Conservation (phyloP, 805 yeast species). For the Candida maltosa region DNA sequence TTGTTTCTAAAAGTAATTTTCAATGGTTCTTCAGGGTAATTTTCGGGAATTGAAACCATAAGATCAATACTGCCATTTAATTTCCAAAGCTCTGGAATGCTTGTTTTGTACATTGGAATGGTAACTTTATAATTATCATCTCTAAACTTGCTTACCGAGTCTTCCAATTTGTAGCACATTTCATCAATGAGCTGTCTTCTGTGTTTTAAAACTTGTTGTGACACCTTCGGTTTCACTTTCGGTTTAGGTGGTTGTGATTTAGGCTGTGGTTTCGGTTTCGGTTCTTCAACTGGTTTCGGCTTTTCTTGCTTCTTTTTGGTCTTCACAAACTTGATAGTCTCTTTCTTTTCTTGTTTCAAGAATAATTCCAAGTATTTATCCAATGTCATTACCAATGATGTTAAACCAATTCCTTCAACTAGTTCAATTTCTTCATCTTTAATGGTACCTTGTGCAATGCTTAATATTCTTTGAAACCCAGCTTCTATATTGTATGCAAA, state of each 20-base stretch:
- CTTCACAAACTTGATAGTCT: constrained; percentile 60
- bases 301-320: constrained; percentile 9
- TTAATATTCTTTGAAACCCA: constrained; percentile 52
- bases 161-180: constrained; percentile 24
- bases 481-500: constrained; percentile 62
- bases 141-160: constrained; percentile 23
- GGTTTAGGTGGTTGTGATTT: constrained; percentile 5
- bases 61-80: constrained; percentile 23
- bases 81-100: constrained; percentile 30
- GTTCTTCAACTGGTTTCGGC: background rate
- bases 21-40: constrained; percentile 26
- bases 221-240: constrained; percentile 5
- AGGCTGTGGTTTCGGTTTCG: too few relatives aligned
- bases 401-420: constrained; percentile 48
- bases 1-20: constrained; percentile 24
- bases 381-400: constrained; percentile 52
- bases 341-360: constrained; percentile 55
- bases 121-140: constrained; percentile 27
- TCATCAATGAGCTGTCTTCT: constrained; percentile 22
- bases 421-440: constrained; percentile 25
- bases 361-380: constrained; percentile 59
- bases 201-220: constrained; percentile 7
- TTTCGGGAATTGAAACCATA: constrained; percentile 28
- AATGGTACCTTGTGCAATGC: constrained; percentile 17
- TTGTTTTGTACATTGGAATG: constrained; percentile 21